These are phyloP conservation scores for Scheffersomyces illinoinensis DNA, from an alignment of 1,139 yeast genomes.

Conservation along the genomic window DNA sequence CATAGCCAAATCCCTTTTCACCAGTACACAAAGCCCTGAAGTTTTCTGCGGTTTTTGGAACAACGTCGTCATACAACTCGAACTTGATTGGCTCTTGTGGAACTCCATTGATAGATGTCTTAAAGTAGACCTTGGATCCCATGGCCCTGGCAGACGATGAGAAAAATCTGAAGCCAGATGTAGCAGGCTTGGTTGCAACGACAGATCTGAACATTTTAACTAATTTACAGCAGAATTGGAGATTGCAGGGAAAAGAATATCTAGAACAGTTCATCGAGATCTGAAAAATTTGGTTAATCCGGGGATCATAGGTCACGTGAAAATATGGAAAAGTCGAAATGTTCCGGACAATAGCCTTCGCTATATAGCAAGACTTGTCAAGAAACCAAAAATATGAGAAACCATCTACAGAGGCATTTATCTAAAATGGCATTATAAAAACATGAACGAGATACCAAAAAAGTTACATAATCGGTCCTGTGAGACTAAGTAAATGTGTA, in stretches of 20 bases:
- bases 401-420: background rate
- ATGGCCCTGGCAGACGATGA: slow-evolving; percentile 30
- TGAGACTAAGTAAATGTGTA: background rate
- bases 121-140: slow-evolving; percentile 39
- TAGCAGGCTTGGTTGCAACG: slow-evolving; percentile 12
- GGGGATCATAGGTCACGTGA: background rate
- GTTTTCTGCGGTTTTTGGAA: slow-evolving; percentile 97
- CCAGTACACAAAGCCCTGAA: slow-evolving; percentile 97
- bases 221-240: background rate
- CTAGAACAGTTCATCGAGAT: background rate
- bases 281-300: background rate
- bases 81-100: slow-evolving; percentile 33
- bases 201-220: slow-evolving; percentile 12
- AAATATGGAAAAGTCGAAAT: background rate
- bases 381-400: background rate
- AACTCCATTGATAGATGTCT: slow-evolving; percentile 36
- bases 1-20: slow-evolving; percentile 95
- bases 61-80: slow-evolving; percentile 81
- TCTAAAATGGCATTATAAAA: background rate
- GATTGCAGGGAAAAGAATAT: background rate
- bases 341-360: no score
- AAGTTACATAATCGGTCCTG: background rate
- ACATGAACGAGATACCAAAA: slow-evolving; percentile 3
- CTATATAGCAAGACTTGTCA: background rate
- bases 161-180: slow-evolving; percentile 26